A percentile compares a stretch with the other conserved stretches of the same genome.
Evolutionary conservation across 2,329 filamentous ascomycete species (phyloP).

Genomic region (Hypoxylon sp.): DNA sequence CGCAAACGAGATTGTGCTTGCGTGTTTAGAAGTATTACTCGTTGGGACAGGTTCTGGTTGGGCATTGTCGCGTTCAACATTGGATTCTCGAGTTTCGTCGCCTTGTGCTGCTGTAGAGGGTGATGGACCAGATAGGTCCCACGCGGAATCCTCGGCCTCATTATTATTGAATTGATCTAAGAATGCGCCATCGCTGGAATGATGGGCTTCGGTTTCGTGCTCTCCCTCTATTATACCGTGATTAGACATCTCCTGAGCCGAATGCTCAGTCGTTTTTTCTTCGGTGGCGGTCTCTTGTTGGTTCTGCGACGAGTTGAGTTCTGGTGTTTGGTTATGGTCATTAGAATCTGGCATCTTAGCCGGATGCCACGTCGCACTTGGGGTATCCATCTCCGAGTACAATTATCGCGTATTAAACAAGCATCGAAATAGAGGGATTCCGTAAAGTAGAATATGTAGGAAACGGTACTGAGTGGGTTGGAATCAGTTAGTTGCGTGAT

Average conservation of each 20-base stretch:
- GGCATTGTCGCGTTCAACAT: conserved; percentile 35
- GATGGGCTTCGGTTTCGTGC: conserved; percentile 26
- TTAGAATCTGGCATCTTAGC: conserved; percentile 65
- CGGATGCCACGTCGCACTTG: conserved; percentile 65
- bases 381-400: conserved; percentile 61
- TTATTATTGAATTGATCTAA: conserved; percentile 50
- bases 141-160: conserved; percentile 48
- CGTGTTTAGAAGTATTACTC: conserved; percentile 65
- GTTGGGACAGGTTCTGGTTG: conserved; percentile 39
- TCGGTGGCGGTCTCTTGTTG: conserved; percentile 27
- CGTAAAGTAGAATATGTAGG: conserved; percentile 35
- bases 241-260: conserved; percentile 33
- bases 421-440: conserved; percentile 46
- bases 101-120: conserved; percentile 31
- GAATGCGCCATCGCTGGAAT: conserved; percentile 42
- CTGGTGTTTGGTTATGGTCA: conserved; percentile 41
- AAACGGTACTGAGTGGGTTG: conserved; percentile 42
- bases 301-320: conserved; percentile 29
- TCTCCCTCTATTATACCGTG: conserved; percentile 39
- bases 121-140: conserved; percentile 47
- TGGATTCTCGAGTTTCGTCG: conserved; percentile 32
- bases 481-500: conserved; percentile 40
- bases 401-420: conserved; percentile 52
- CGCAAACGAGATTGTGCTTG: conserved; percentile 74
- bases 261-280: conserved; percentile 27